A percentile compares a stretch with the other conserved stretches of the same genome.
These are phyloP conservation scores for Hsuehochloa calcarea DNA, from an alignment of 176 grass and related monocot species.

Conservation along the genomic window DNA sequence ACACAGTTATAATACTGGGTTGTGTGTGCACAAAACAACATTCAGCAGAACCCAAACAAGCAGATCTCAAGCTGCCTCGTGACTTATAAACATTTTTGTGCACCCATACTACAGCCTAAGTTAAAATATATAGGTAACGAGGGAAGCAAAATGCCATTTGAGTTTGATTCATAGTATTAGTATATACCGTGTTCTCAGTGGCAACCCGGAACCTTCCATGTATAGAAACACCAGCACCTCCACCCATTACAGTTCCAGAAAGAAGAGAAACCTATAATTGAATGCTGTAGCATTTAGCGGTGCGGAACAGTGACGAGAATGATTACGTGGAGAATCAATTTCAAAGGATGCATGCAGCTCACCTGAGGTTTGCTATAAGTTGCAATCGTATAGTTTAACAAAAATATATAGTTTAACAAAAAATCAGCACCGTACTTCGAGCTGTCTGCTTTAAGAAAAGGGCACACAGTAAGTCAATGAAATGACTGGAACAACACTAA, in stretches of 20 bases:
- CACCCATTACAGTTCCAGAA: constrained; percentile 84
- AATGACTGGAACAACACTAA: constrained; percentile 5
- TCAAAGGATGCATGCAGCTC: constrained; percentile 14
- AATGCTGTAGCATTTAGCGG: constrained; percentile 5
- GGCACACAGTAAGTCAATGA: constrained; percentile 18
- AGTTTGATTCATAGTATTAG: constrained; percentile 17
- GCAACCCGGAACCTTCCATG: constrained; percentile 88
- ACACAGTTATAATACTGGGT: background rate
- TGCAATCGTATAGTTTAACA: constrained; percentile 82
- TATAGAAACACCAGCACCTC: constrained; percentile 91
- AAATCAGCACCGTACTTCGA: constrained; percentile 78
- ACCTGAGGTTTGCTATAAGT: constrained; percentile 92
- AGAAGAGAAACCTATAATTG: constrained; percentile 83
- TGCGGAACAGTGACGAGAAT: background rate
- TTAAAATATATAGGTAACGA: background rate
- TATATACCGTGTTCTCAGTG: constrained; percentile 83
- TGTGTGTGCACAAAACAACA: background rate
- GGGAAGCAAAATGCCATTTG: background rate
- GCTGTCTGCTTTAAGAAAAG: constrained; percentile 52
- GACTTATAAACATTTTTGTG: constrained; percentile 4
- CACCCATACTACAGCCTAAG: background rate
- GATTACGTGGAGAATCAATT: constrained; percentile 28
- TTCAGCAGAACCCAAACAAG: background rate
- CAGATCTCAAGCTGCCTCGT: background rate
- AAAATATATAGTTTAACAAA: constrained; percentile 82